Percentiles rank a stretch among this genome's conserved stretches.
Conservation (phyloP, 306 rosid genomes). For the Ceratonia siliqua region DNA sequence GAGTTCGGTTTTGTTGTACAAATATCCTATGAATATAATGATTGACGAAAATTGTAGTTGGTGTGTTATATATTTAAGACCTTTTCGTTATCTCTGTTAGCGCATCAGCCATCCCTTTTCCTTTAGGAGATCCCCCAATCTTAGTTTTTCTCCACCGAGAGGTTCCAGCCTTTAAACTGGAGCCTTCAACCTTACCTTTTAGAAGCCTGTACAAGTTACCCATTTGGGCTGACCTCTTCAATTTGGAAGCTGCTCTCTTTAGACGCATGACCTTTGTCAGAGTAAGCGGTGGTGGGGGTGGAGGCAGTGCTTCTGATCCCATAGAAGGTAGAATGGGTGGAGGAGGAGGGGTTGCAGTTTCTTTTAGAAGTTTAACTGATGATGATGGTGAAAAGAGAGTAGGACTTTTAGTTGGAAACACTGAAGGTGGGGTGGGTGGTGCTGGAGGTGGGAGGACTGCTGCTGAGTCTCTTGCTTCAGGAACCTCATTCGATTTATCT, state of each 20-base stretch:
- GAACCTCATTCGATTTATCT: neutral
- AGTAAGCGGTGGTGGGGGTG: constrained; percentile 39
- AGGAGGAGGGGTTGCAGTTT: neutral
- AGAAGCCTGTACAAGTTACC: constrained; percentile 40
- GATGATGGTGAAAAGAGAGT: neutral
- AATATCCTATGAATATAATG: neutral
- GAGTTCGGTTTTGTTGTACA: neutral
- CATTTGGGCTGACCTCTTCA: constrained; percentile 51
- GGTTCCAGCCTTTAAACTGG: constrained; percentile 17
- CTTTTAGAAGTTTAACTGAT: neutral
- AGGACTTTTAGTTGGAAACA: neutral
- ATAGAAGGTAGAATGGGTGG: neutral
- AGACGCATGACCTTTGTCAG: constrained; percentile 27
- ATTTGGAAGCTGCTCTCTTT: constrained; percentile 35
- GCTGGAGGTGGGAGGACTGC: neutral
- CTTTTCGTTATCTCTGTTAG: constrained; percentile 47
- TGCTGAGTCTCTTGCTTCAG: neutral
- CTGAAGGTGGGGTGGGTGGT: neutral
- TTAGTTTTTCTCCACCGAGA: constrained; percentile 6
- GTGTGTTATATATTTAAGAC: constrained; percentile 11
- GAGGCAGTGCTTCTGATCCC: neutral
- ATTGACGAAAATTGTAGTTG: too few relatives aligned
- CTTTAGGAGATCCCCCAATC: constrained; percentile 4
- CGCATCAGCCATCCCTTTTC: constrained; percentile 50
- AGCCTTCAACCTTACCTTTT: constrained; percentile 44